Evolutionary conservation across 768 basidiomycete species (phyloP).

Genomic region (Suillus lakei): DNA sequence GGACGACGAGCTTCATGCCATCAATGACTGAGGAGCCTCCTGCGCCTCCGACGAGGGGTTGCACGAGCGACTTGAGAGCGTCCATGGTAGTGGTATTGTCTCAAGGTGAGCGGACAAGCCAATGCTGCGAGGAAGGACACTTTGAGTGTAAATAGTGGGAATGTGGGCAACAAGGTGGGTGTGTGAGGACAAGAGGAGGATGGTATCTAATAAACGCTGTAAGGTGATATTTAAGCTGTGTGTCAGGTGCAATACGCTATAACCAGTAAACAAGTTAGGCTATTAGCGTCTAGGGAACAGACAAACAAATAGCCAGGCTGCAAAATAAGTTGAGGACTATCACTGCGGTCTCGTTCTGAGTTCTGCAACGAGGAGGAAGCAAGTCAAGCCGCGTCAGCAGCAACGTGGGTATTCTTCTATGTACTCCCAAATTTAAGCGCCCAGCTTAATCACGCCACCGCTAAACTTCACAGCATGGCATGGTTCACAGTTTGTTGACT

Average conservation of each 20-base stretch:
- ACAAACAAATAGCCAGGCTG: background rate
- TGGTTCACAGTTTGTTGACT: background rate
- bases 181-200: conserved; percentile 19
- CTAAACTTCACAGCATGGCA: conserved; percentile 17
- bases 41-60: conserved; percentile 77
- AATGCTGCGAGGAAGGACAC: conserved; percentile 37
- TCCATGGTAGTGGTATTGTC: conserved; percentile 57
- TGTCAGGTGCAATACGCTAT: conserved; percentile 19
- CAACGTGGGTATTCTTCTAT: conserved; percentile 32
- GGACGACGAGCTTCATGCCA: conserved; percentile 88
- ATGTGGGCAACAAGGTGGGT: conserved; percentile 27
- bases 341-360: conserved; percentile 2
- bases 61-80: conserved; percentile 79
- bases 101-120: conserved; percentile 37
- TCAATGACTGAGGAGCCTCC: conserved; percentile 82
- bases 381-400: conserved; percentile 44
- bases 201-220: conserved; percentile 15
- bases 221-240: conserved; percentile 29
- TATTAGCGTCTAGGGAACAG: background rate
- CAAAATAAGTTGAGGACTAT: background rate
- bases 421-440: conserved; percentile 18
- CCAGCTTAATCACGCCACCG: conserved; percentile 34
- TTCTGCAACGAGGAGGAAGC: conserved; percentile 26
- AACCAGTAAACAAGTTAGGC: background rate
- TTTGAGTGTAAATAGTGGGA: conserved; percentile 19